phyloP scores from a whole-genome alignment of 1,284 basidiomycete genomes.

The Trichosporon coremiiforme region DNA sequence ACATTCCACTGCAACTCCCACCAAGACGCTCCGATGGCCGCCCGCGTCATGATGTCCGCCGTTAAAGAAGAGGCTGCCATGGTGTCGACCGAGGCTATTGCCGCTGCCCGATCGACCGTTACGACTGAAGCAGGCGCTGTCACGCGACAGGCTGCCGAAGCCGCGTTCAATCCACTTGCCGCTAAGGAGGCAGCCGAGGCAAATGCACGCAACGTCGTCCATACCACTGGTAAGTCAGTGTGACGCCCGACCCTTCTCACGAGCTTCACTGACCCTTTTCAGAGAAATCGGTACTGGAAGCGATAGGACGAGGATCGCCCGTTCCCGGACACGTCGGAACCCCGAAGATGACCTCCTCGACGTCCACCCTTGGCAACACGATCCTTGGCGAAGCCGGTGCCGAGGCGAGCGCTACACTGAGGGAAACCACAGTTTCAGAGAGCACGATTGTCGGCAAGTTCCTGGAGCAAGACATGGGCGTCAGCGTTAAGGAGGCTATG shows the following conservation, averaged over 20 bases:
- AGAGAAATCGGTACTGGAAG: conserved; percentile 17
- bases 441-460: conserved; percentile 35
- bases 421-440: conserved; percentile 33
- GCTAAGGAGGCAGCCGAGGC: conserved; percentile 45
- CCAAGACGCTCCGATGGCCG: conserved; percentile 25
- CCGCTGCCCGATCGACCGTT: conserved; percentile 36
- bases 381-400: conserved; percentile 20
- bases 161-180: conserved; percentile 43
- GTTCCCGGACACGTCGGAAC: not conserved
- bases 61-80: conserved; percentile 47
- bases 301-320: conserved; percentile 20
- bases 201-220: conserved; percentile 35
- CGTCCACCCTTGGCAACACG: conserved; percentile 21
- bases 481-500: conserved; percentile 43
- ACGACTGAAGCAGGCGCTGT: conserved; percentile 37
- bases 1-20: not conserved
- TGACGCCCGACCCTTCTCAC: too few relatives aligned
- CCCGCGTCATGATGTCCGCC: conserved; percentile 43
- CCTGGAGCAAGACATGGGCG: conserved; percentile 42
- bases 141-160: conserved; percentile 33
- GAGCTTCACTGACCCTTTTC: not conserved
- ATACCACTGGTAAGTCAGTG: conserved; percentile 30
- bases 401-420: conserved; percentile 11
- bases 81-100: not conserved
- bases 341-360: conserved; percentile 23